phyloP scores from a whole-genome alignment of 768 basidiomycete genomes.

The Phylloporus sp. region DNA sequence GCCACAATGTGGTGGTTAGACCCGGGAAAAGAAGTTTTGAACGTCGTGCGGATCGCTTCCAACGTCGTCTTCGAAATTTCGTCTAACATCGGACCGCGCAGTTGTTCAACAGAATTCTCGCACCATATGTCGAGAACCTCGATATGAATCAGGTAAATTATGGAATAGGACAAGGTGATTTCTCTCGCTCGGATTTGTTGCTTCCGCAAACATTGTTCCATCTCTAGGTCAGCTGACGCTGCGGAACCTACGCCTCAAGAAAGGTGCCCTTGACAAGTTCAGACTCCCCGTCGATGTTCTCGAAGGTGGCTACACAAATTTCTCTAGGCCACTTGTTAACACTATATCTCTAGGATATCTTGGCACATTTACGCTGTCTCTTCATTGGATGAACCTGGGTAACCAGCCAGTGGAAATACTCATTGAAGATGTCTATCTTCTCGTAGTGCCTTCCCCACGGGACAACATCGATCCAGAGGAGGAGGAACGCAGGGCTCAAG shows the following conservation, averaged over 20 bases:
- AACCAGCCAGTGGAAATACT: constrained; percentile 88
- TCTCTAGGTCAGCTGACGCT: constrained; percentile 68
- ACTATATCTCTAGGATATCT: constrained; percentile 57
- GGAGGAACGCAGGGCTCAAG: constrained; percentile 76
- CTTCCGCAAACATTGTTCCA: constrained; percentile 5
- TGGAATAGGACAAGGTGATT: constrained; percentile 78
- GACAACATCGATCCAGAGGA: constrained; percentile 71
- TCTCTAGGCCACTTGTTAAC: background rate
- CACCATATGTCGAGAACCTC: constrained; percentile 94
- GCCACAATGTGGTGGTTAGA: constrained; percentile 79
- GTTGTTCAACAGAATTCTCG: constrained; percentile 88
- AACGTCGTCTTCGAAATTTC: background rate
- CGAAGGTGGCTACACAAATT: constrained; percentile 53
- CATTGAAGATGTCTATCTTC: constrained; percentile 91
- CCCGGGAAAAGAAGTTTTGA: constrained; percentile 79
- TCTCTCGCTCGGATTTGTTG: background rate
- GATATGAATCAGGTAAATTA: constrained; percentile 94
- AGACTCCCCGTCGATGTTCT: constrained; percentile 91
- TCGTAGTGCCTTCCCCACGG: constrained; percentile 79
- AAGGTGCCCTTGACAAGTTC: constrained; percentile 91
- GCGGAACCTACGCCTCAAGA: constrained; percentile 81
- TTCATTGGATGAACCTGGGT: constrained; percentile 86
- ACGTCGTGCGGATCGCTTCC: constrained; percentile 45
- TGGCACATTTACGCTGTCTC: constrained; percentile 78
- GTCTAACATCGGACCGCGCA: constrained; percentile 15